These are phyloP conservation scores for Talaromyces pinophilus DNA, from an alignment of 2,329 filamentous ascomycete species.

Conservation along the genomic window DNA sequence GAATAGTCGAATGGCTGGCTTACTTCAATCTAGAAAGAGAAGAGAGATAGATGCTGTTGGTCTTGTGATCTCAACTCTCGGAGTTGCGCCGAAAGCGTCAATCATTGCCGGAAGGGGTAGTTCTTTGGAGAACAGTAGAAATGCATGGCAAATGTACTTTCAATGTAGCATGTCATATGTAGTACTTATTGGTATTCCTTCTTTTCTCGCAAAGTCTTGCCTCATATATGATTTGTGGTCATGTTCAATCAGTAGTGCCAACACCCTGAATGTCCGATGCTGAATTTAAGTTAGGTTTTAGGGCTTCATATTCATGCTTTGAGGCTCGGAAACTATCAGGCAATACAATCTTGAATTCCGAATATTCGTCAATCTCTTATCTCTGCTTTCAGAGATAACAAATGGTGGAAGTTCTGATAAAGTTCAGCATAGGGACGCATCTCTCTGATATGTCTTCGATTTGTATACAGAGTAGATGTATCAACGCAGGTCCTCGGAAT, in stretches of 20 bases:
- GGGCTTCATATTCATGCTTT: neutral
- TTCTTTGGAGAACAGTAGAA: neutral
- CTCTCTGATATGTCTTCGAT: neutral
- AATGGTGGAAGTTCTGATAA: neutral
- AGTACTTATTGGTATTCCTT: neutral
- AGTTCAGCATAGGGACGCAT: too few species aligned
- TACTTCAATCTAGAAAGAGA: neutral
- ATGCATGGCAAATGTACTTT: neutral
- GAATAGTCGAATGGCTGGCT: neutral
- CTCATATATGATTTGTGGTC: neutral
- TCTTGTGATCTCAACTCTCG: neutral
- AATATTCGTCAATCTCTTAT: neutral
- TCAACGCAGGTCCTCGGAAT: neutral
- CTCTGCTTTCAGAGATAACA: neutral
- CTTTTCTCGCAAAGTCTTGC: neutral
- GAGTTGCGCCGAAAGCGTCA: slow-evolving; percentile 18
- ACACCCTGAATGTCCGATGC: neutral
- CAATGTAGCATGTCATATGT: neutral
- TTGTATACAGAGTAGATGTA: neutral
- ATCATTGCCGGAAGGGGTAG: slow-evolving; percentile 9
- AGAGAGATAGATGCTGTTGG: neutral
- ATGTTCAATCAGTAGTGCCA: neutral
- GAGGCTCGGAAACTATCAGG: neutral
- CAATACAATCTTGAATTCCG: neutral
- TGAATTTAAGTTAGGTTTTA: neutral